Conservation (phyloP, 1,139 yeast species). For the Protomyces lactucae-debilis region DNA sequence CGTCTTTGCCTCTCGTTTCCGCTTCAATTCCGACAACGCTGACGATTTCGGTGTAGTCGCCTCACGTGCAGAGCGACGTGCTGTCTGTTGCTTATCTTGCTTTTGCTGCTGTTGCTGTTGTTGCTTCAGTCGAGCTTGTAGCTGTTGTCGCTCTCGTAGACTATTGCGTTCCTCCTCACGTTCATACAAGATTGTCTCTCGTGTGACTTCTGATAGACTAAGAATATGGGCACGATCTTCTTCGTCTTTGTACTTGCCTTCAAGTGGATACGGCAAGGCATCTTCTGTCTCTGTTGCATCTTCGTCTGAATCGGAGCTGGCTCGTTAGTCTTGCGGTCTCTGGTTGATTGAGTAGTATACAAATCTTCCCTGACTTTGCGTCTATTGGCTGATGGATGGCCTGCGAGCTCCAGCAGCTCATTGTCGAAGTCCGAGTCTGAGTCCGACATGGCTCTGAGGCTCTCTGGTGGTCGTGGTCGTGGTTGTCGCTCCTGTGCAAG, state of each 20-base stretch:
- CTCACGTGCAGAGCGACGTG: constrained; percentile 34
- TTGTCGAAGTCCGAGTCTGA: constrained; percentile 23
- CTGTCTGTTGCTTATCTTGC: constrained; percentile 35
- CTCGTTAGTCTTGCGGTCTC: neutral
- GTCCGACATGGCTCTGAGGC: constrained; percentile 13
- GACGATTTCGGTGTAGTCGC: constrained; percentile 45
- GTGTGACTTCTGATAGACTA: constrained; percentile 79
- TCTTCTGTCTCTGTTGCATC: constrained; percentile 37
- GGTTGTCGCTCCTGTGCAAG: neutral
- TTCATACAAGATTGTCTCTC: constrained; percentile 85
- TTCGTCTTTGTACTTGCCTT: constrained; percentile 83
- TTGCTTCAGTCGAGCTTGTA: constrained; percentile 71
- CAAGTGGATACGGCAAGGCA: constrained; percentile 78
- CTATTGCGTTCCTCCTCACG: constrained; percentile 88
- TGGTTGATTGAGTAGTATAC: neutral
- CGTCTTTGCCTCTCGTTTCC: constrained; percentile 64
- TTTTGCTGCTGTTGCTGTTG: constrained; percentile 38
- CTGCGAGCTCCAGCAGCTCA: constrained; percentile 19
- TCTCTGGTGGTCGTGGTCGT: neutral
- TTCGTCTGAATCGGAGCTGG: constrained; percentile 28
- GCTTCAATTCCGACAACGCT: constrained; percentile 75
- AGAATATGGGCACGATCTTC: constrained; percentile 63
- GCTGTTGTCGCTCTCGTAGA: constrained; percentile 71
- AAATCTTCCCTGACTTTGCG: constrained; percentile 9
- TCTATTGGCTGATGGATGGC: constrained; percentile 15